Conservation (phyloP, 2,329 filamentous ascomycete genomes). For the Arthroderma sp. region DNA sequence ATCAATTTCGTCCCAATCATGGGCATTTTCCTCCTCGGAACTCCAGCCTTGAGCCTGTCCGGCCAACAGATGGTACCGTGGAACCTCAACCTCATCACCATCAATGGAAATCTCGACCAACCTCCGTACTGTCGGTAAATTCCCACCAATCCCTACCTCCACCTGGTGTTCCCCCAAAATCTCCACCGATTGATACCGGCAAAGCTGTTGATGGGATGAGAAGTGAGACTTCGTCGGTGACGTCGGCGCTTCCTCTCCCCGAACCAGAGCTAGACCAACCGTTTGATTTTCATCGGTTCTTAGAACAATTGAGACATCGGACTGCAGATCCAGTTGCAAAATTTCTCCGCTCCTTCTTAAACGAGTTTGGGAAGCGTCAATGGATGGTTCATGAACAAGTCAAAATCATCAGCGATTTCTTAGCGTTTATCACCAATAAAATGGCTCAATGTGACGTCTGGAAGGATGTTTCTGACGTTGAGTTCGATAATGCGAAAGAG, state of each 20-base stretch:
- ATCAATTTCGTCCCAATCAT: constrained; percentile 56
- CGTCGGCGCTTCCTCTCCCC: constrained; percentile 44
- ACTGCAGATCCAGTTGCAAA: constrained; percentile 96
- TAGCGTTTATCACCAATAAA: constrained; percentile 94
- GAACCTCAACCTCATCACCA: constrained; percentile 11
- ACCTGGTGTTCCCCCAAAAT: constrained; percentile 16
- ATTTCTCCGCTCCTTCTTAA: constrained; percentile 85
- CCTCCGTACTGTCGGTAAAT: constrained; percentile 2
- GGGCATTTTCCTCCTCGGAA: constrained; percentile 65
- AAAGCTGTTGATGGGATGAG: constrained; percentile 16
- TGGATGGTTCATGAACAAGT: constrained; percentile 99
- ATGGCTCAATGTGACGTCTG: constrained; percentile 97
- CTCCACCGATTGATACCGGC: constrained; percentile 10
- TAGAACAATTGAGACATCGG: constrained; percentile 89
- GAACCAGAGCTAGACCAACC: constrained; percentile 74
- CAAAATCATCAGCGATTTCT: constrained; percentile 94
- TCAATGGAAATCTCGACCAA: constrained; percentile 6
- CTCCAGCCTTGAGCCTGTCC: constrained; percentile 69
- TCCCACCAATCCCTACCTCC: constrained; percentile 11
- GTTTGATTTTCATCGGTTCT: constrained; percentile 94
- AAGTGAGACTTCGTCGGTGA: constrained; percentile 16
- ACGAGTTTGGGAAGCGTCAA: constrained; percentile 91
- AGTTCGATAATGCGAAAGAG: constrained; percentile 96
- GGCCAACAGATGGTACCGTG: constrained; percentile 25
- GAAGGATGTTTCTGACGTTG: constrained; percentile 86